phyloP scores from a whole-genome alignment of 2,329 filamentous ascomycete genomes.

The Fusarium sp. region DNA sequence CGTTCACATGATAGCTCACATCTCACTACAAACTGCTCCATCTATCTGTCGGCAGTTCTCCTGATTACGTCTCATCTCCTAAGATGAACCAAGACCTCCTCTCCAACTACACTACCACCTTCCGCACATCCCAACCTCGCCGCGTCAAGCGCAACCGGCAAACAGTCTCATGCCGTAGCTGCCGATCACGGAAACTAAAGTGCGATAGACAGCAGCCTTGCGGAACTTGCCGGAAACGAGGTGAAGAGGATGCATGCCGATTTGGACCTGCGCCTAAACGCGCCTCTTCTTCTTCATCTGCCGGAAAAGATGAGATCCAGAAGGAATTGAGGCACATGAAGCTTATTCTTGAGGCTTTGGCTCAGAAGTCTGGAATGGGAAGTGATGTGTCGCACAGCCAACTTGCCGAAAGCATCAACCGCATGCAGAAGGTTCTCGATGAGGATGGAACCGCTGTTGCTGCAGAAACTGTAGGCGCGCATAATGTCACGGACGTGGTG shows the following conservation, averaged over 20 bases:
- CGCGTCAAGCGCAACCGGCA: constrained; percentile 12
- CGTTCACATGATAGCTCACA: not conserved
- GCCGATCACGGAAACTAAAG: constrained; percentile 18
- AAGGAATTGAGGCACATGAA: constrained; percentile 27
- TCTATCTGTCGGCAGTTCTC: not conserved
- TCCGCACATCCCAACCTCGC: not conserved
- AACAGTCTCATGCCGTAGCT: constrained; percentile 10
- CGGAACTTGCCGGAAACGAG: constrained; percentile 8
- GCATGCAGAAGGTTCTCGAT: not conserved
- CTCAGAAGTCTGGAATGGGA: not conserved
- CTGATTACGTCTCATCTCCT: not conserved
- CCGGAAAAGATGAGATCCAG: not conserved
- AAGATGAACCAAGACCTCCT: not conserved
- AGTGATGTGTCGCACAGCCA: not conserved
- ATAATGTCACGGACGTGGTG: not conserved
- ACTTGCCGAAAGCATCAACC: not conserved
- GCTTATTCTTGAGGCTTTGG: not conserved
- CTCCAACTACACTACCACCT: not conserved
- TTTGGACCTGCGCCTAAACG: not conserved
- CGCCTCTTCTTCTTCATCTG: not conserved
- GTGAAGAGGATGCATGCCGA: not conserved
- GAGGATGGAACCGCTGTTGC: not conserved
- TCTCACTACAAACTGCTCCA: not conserved
- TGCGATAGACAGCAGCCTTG: constrained; percentile 27
- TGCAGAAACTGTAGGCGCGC: not conserved